These are phyloP conservation scores for Xylaria sp. DNA, from an alignment of 2,329 filamentous ascomycete species.

Conservation along the genomic window DNA sequence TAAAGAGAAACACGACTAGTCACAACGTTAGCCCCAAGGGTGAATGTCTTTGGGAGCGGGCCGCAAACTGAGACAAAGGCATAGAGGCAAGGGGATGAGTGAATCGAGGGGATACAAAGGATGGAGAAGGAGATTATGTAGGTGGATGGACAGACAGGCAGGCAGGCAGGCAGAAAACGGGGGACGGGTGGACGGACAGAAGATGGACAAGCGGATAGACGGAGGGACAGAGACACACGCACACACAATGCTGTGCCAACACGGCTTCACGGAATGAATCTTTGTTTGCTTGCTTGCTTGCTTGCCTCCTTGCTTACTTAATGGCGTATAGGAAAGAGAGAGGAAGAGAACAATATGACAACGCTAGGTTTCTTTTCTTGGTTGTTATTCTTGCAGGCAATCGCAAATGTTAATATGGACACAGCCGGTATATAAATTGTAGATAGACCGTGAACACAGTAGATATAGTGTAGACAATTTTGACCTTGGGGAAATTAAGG, in stretches of 20 bases:
- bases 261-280: background rate
- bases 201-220: background rate
- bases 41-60: conserved; percentile 12
- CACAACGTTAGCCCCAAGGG: conserved; percentile 5
- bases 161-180: background rate
- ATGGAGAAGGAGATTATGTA: background rate
- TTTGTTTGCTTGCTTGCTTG: background rate
- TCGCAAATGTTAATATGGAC: background rate
- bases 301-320: background rate
- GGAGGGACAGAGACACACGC: background rate
- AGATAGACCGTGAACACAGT: background rate
- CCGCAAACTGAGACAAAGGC: conserved; percentile 11
- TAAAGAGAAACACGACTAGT: conserved; percentile 18
- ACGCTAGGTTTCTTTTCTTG: background rate
- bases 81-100: background rate
- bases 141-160: background rate
- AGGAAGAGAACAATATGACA: background rate
- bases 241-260: conserved; percentile 1
- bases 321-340: background rate
- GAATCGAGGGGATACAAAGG: conserved; percentile 1
- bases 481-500: background rate
- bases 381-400: background rate
- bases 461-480: background rate
- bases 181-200: background rate
- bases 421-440: background rate